Evolutionary conservation across 768 basidiomycete species (phyloP).

Genomic region (Russula sp.): DNA sequence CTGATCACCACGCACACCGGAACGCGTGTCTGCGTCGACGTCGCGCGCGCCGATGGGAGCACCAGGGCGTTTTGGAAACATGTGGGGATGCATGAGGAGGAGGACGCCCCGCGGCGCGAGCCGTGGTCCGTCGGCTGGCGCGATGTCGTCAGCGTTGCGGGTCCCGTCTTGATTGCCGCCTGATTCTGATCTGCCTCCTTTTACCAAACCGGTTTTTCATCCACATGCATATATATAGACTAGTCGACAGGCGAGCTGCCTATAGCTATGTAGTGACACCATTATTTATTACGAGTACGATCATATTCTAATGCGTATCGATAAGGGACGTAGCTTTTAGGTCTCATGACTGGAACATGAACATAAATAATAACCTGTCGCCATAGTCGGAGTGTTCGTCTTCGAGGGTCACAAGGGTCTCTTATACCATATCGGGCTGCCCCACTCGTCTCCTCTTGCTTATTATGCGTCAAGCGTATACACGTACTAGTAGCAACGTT

Average conservation of each 20-base stretch:
- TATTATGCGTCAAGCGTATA: no score
- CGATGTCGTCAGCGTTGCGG: constrained; percentile 15
- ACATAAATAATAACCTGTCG: no score
- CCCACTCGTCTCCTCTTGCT: no score
- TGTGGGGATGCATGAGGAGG: constrained; percentile 16
- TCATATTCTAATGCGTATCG: background rate
- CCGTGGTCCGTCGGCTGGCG: constrained; percentile 18
- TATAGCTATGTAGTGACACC: background rate
- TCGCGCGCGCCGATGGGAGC: constrained; percentile 1
- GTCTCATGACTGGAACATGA: no score
- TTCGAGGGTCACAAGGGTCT: no score
- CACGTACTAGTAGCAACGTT: no score
- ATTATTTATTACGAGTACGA: background rate
- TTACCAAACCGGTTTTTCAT: background rate
- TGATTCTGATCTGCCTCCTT: background rate
- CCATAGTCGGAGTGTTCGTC: no score
- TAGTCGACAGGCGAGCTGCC: background rate
- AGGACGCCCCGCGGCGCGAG: background rate
- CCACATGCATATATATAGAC: background rate
- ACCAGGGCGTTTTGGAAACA: constrained; percentile 15
- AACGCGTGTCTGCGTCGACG: constrained; percentile 1
- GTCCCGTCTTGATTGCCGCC: constrained; percentile 10
- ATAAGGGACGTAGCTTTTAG: background rate
- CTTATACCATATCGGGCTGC: no score
- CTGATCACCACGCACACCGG: background rate